These are phyloP conservation scores for Leishmania guyanensis DNA, from an alignment of 208 protist genomes.

Conservation along the genomic window DNA sequence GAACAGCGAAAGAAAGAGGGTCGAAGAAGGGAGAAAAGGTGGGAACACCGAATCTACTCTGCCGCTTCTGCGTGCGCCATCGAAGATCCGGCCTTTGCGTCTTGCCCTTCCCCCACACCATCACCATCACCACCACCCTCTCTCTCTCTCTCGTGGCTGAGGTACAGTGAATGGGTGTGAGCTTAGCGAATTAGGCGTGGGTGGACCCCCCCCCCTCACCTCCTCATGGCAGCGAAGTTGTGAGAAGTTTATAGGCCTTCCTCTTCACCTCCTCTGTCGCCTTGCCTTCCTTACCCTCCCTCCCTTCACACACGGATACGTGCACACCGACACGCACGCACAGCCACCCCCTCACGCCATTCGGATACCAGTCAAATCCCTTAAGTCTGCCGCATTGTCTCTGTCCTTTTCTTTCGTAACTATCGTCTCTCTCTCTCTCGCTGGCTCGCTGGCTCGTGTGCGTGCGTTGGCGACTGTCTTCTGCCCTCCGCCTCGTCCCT, in stretches of 20 bases:
- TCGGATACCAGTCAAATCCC: not conserved
- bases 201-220: not conserved
- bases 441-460: not conserved
- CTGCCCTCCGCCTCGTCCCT: not conserved
- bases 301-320: not conserved
- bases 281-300: constrained; percentile 16
- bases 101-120: too few species aligned
- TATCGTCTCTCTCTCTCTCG: not conserved
- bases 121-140: not conserved
- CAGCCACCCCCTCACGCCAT: not conserved
- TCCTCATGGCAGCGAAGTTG: not conserved
- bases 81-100: too few species aligned
- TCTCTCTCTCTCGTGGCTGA: not conserved
- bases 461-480: too few species aligned
- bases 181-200: not conserved
- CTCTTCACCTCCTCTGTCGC: constrained; percentile 3
- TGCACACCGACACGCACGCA: not conserved
- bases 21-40: not conserved
- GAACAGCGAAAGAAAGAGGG: not conserved
- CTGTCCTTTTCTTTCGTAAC: not conserved
- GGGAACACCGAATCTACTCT: not conserved
- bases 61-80: not conserved
- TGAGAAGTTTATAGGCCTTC: not conserved
- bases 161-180: not conserved
- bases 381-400: not conserved